Evolutionary conservation across 176 grass and related monocot genomes (phyloP), one percentile per base, ranked within the genome.

Genomic region (Phyllostachys edulis): DNA sequence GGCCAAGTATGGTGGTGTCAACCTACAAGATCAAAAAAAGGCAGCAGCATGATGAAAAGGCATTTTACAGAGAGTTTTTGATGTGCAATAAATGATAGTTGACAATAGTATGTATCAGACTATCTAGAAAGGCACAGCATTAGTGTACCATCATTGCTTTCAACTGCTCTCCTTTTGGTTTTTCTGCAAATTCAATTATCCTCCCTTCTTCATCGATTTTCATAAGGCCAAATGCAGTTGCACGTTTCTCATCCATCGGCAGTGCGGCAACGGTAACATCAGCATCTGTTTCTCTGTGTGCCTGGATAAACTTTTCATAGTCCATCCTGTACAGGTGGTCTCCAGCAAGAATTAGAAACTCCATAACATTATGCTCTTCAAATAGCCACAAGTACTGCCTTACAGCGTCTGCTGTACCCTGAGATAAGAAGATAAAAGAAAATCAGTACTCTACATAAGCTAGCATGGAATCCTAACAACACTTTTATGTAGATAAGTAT

Each of bases 321-420:
- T 99, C 97, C 93, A 99, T 99, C 3, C 97, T 84, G 63, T 99
- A 99, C 42, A 99, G 77, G 45, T 99, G 97, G 80, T 99, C 97
- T 71, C 97, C 97, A 1, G 97, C 93, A 64, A 99, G 91, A 72
- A 99, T 84, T 57, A 99, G 40, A 83, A 86, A 96, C 16, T 99
- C 97, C 97, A 99, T 99, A 21, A 99, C 90, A 90, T 94, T 92
- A 74, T 99, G 97, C 77, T 96, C 96, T 45, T 99, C 96, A 55
- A 99, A 99, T 38, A 99, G 84, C 96, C 96, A 99, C 51, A 94
- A 80, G 69, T 96, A 99, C 62, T 99, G 93, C 40, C 96, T 88
- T 56, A 99, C 96, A 59, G 96, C 96, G 40, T 96, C 96, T 65
- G 96, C 96, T 26, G 96, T 96, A 78, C 96, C 96, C 96, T 99